Conservation (phyloP, 192 early-diverging fungal species). For the Coemansia sp. region DNA sequence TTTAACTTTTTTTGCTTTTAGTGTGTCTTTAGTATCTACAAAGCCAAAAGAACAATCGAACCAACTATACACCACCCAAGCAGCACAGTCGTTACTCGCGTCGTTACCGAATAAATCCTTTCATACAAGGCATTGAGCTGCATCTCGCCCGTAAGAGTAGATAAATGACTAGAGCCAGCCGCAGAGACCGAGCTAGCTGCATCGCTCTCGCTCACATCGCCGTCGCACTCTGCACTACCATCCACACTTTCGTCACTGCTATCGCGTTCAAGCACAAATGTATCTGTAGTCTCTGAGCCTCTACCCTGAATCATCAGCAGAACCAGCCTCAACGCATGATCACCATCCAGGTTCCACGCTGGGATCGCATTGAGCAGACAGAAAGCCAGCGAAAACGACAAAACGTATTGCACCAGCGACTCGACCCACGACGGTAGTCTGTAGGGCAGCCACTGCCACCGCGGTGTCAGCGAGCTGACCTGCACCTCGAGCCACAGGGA, state of each 20-base stretch:
- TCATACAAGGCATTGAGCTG: not conserved
- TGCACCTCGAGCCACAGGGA: conserved; percentile 38
- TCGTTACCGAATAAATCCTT: not conserved
- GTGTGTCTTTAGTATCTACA: conserved; percentile 1
- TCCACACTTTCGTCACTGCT: not conserved
- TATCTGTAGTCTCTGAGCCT: not conserved
- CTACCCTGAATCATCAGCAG: conserved; percentile 5
- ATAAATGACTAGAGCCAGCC: not conserved
- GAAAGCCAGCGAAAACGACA: conserved; percentile 41
- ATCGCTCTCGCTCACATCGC: not conserved
- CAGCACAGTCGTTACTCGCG: conserved; percentile 20
- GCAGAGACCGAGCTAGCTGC: not conserved
- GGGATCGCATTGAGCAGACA: conserved; percentile 40
- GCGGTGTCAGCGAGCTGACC: conserved; percentile 31
- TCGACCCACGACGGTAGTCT: conserved; percentile 22
- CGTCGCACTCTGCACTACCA: too few species aligned
- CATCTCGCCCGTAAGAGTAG: too few species aligned
- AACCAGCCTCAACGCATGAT: conserved; percentile 21
- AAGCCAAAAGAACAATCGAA: conserved; percentile 15
- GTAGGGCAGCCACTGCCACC: conserved; percentile 13
- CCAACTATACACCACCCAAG: conserved; percentile 34
- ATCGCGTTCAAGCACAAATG: not conserved
- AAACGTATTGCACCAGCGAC: conserved; percentile 29
- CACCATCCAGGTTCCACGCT: conserved; percentile 37
- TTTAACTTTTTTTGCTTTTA: not conserved